phyloP scores from a whole-genome alignment of 495 filamentous ascomycete species.

The Lentithecium fluviatile region DNA sequence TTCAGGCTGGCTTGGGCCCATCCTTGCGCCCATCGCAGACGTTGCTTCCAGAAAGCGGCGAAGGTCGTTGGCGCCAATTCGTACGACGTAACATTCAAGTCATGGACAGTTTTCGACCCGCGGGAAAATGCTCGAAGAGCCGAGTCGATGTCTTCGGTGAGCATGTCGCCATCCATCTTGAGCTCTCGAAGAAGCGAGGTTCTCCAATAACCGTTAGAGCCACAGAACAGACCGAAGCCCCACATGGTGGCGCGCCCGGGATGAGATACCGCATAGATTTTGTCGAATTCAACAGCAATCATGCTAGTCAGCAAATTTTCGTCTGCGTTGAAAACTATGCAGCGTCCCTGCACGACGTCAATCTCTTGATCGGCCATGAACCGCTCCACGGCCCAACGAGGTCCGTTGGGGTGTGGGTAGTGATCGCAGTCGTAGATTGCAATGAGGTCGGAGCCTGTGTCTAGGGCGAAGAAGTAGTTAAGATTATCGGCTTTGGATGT shows the following conservation, averaged over 20 bases:
- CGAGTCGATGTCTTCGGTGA: slow-evolving; percentile 49
- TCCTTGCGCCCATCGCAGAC: slow-evolving; percentile 44
- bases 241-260: slow-evolving; percentile 44
- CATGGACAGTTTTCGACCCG: slow-evolving; percentile 41
- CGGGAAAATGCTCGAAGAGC: slow-evolving; percentile 41
- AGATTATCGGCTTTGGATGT: slow-evolving; percentile 48
- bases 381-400: slow-evolving; percentile 46
- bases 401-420: slow-evolving; percentile 45
- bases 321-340: slow-evolving; percentile 45
- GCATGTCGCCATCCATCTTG: slow-evolving; percentile 46
- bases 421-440: slow-evolving; percentile 49
- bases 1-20: slow-evolving; percentile 42
- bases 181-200: slow-evolving; percentile 41
- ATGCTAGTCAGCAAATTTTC: slow-evolving; percentile 40
- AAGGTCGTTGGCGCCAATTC: slow-evolving; percentile 42
- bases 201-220: slow-evolving; percentile 47
- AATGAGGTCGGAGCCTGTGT: slow-evolving; percentile 42
- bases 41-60: slow-evolving; percentile 45
- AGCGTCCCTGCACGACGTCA: slow-evolving; percentile 48
- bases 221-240: slow-evolving; percentile 46
- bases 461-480: slow-evolving; percentile 44
- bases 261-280: slow-evolving; percentile 49
- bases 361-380: slow-evolving; percentile 39
- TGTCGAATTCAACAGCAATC: slow-evolving; percentile 48
- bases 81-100: slow-evolving; percentile 43